Conservation (phyloP, 129 eudicot species). For the Escallonia herrerae region DNA sequence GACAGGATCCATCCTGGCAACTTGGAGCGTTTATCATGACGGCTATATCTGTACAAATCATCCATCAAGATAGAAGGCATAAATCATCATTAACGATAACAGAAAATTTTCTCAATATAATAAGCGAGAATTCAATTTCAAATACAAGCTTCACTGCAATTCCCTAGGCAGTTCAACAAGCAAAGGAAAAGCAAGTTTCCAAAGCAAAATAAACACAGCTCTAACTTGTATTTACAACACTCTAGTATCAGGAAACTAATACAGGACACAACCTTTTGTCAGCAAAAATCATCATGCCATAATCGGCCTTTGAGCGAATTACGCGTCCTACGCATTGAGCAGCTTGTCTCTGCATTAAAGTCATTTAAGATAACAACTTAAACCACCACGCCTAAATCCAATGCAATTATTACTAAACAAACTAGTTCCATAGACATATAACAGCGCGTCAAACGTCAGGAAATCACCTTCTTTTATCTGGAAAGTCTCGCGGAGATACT, state of each 20-base stretch:
- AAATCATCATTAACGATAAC: neutral
- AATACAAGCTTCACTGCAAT: neutral
- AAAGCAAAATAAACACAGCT: constrained; percentile 6
- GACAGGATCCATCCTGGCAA: constrained; percentile 96
- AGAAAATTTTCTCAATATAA: neutral
- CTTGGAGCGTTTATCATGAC: constrained; percentile 94
- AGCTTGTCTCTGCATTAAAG: constrained; percentile 82
- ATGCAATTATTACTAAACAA: neutral
- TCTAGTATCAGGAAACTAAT: neutral
- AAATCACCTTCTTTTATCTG: constrained; percentile 99
- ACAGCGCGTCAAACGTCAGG: constrained; percentile 95
- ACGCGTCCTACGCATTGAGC: constrained; percentile 99
- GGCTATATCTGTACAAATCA: constrained; percentile 52
- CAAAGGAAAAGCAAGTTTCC: neutral
- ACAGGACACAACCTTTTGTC: constrained; percentile 69
- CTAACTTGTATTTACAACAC: neutral
- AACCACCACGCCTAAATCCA: neutral
- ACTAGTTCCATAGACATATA: constrained; percentile 14
- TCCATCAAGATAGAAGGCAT: constrained; percentile 1
- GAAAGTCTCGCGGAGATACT: constrained; percentile 90
- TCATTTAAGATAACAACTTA: neutral
- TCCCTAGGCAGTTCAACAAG: neutral
- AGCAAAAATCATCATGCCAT: constrained; percentile 99
- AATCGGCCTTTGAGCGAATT: constrained; percentile 97
- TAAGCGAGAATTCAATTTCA: neutral